Base-by-base conservation (phyloP, 768 basidiomycete genomes). In the Boletus sp. region DNA sequence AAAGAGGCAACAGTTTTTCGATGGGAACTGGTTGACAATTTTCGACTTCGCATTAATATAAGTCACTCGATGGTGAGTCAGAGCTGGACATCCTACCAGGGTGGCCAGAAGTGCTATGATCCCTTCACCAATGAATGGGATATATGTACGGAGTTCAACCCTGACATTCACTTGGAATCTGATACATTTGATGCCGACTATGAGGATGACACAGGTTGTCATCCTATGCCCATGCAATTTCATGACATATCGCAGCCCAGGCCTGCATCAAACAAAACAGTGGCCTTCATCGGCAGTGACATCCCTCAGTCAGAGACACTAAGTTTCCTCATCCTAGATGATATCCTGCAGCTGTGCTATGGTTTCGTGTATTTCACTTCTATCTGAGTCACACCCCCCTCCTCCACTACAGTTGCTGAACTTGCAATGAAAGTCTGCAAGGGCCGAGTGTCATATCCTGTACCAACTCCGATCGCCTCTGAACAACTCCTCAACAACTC, bases 351-450 rank as follows among this genome's bases (percentile, higher is more conserved):
- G 4, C 17, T 37, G 14, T 9, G 29, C 29, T 56, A 56, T 49
- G 55, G 49, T 18, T 56, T 56, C 10, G 10, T 40, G 14, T n/a
- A 33, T 17, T 50, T 49, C 15, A 11, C 20, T 4, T 50, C 36
- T 11, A 14, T n/a, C 12, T 1, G 2, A 1, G 29, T 32, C 24
- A 2, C 4, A 14, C 17, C 37, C n/a, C 20, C 32, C 17, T 32
- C 32, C 10, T 47, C 51, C n/a, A 30, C 5, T 14, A n/a, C 51
- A 15, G 37, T 52, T 17, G 15, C 51, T 17, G 17, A 47, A 24
- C 56, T 57, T 35, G 50, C 39, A 6, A 29, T 44, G 12, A 52
- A 45, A 14, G 3, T 57, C 9, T 48, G 56, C 4, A 33, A 57
- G 9, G 51, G 56, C n/a, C n/a, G n/a, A n/a, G n/a, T n/a, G n/a